Evolutionary conservation across 1,284 basidiomycete genomes (phyloP).

Genomic region (Cutaneotrichosporon sp.): DNA sequence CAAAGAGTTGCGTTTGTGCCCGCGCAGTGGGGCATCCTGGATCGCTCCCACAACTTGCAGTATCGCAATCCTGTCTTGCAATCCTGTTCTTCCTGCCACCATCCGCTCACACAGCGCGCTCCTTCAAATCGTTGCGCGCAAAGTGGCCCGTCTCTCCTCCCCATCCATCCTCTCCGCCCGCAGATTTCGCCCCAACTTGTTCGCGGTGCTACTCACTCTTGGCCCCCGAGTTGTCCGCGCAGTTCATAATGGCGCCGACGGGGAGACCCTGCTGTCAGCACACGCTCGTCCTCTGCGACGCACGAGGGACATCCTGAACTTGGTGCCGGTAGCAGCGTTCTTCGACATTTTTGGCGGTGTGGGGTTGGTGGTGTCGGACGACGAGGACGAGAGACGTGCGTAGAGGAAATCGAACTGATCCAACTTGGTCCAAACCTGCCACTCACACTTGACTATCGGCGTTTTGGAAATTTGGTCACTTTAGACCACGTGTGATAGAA

Average conservation of each 20-base stretch:
- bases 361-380: constrained; percentile 11
- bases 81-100: not conserved
- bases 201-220: constrained; percentile 61
- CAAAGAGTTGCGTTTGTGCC: not conserved
- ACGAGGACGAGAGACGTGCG: constrained; percentile 9
- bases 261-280: constrained; percentile 63
- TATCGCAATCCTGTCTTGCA: not conserved
- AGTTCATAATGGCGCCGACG: constrained; percentile 98
- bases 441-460: not conserved
- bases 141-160: not conserved
- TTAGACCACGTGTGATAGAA: not conserved
- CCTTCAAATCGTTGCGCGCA: not conserved
- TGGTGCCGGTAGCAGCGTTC: constrained; percentile 67
- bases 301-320: constrained; percentile 88
- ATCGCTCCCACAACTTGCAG: not conserved
- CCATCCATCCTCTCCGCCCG: not conserved
- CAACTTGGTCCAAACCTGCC: not conserved
- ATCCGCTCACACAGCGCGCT: not conserved
- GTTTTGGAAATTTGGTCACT: not conserved
- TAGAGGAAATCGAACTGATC: not conserved
- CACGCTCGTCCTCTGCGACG: not conserved
- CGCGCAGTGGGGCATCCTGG: not conserved
- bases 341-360: constrained; percentile 18
- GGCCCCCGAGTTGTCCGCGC: constrained; percentile 99
- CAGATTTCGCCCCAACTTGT: not conserved